phyloP scores from a whole-genome alignment of 177 flowering plant species.

The Tripterygium wilfordii region DNA sequence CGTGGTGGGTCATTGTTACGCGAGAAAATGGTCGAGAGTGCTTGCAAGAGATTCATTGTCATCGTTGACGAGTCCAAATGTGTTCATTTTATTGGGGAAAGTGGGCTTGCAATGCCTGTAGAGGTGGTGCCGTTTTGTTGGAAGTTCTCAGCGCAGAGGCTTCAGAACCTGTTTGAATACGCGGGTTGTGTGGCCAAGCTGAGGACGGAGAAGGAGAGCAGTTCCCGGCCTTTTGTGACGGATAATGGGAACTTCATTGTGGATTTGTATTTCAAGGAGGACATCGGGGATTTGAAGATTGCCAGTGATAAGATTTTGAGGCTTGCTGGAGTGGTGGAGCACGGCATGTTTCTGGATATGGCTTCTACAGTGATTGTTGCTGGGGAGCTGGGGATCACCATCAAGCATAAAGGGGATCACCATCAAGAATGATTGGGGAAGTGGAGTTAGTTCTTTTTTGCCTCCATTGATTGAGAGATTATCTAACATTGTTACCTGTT shows the following conservation, averaged over 20 bases:
- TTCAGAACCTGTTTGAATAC: conserved; percentile 33
- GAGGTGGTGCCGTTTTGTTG: conserved; percentile 64
- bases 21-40: conserved; percentile 75
- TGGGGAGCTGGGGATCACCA: conserved; percentile 39
- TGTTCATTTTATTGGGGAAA: conserved; percentile 43
- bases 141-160: conserved; percentile 37
- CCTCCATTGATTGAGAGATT: too few species aligned
- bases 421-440: too few species aligned
- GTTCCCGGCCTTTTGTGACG: conserved; percentile 39
- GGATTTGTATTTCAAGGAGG: conserved; percentile 55
- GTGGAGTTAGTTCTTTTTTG: too few species aligned
- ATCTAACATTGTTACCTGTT: too few species aligned
- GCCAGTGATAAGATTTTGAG: conserved; percentile 56
- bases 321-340: conserved; percentile 67
- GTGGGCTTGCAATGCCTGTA: conserved; percentile 58
- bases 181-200: conserved; percentile 49
- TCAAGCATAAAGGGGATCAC: conserved; percentile 42
- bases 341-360: conserved; percentile 73
- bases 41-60: conserved; percentile 45
- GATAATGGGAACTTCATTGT: conserved; percentile 62
- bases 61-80: conserved; percentile 61
- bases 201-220: conserved; percentile 16
- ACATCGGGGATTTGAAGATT: conserved; percentile 47
- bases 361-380: conserved; percentile 63
- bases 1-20: conserved; percentile 66